Conservation (phyloP, 139 green algal genomes). For the Picochlorum sp. region DNA sequence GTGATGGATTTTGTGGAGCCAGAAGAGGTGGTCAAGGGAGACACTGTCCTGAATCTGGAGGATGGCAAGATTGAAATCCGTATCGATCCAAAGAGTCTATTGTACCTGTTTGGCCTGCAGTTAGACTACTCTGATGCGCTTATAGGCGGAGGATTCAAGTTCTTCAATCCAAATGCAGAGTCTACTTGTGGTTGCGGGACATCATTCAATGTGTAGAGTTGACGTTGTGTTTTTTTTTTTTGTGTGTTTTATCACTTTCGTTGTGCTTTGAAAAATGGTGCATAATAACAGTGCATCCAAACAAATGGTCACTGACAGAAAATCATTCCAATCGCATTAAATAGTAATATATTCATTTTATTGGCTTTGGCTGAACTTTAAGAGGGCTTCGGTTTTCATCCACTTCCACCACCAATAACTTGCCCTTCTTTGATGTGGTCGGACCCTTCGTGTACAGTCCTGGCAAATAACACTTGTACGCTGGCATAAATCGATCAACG, state of each 20-base stretch:
- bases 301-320: too few species aligned
- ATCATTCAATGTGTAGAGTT: constrained; percentile 59
- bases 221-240: not conserved
- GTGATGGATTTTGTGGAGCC: constrained; percentile 78
- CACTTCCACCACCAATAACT: constrained; percentile 63
- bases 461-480: constrained; percentile 93
- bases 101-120: constrained; percentile 90
- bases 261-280: too few species aligned
- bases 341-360: not conserved
- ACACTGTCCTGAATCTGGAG: constrained; percentile 22
- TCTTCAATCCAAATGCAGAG: constrained; percentile 80
- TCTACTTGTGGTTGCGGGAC: constrained; percentile 79
- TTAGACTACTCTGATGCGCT: constrained; percentile 77
- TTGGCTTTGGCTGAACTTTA: not conserved
- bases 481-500: constrained; percentile 88
- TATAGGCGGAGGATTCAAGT: constrained; percentile 69
- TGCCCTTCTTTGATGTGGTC: constrained; percentile 44
- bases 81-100: constrained; percentile 72
- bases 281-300: too few species aligned
- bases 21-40: constrained; percentile 39
- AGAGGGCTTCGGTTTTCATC: constrained; percentile 28
- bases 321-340: too few species aligned
- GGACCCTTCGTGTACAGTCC: constrained; percentile 56
- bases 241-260: not conserved
- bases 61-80: constrained; percentile 48